Percentiles rank a stretch among this genome's conserved stretches.
Evolutionary conservation across 1,139 yeast genomes (phyloP).

Genomic region (Suhomyces ambrosiae): DNA sequence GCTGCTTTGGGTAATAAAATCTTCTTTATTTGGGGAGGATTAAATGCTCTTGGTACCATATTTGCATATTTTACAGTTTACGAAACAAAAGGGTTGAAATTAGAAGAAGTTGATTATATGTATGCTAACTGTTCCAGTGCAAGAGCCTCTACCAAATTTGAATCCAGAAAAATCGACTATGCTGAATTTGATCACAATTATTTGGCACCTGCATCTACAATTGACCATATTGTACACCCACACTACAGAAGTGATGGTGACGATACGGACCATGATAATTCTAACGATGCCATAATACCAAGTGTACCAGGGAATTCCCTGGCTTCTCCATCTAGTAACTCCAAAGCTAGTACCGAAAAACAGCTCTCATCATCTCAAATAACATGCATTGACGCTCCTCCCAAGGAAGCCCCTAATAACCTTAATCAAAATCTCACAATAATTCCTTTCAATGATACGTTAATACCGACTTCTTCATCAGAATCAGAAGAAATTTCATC

Average conservation of each 20-base stretch:
- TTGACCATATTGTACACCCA: slow-evolving; percentile 9
- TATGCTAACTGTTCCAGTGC: slow-evolving; percentile 48
- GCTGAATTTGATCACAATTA: slow-evolving; percentile 17
- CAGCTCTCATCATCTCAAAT: slow-evolving; percentile 14
- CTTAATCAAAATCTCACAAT: slow-evolving; percentile 1
- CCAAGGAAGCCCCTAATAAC: slow-evolving; percentile 8
- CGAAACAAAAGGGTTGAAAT: slow-evolving; percentile 50
- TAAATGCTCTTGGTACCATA: slow-evolving; percentile 53
- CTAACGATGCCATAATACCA: slow-evolving; percentile 12
- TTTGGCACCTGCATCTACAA: slow-evolving; percentile 7
- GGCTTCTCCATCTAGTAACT: slow-evolving; percentile 11
- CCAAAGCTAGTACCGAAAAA: slow-evolving; percentile 12
- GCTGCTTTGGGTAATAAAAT: slow-evolving; percentile 67
- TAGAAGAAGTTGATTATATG: slow-evolving; percentile 48
- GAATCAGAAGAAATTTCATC: slow-evolving; percentile 14
- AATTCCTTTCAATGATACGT: slow-evolving; percentile 13
- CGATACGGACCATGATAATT: slow-evolving; percentile 11
- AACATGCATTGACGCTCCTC: slow-evolving; percentile 7
- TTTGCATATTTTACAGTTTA: slow-evolving; percentile 45
- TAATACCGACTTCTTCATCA: slow-evolving; percentile 24
- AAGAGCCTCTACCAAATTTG: slow-evolving; percentile 41
- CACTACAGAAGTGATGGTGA: slow-evolving; percentile 15
- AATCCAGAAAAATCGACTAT: slow-evolving; percentile 41
- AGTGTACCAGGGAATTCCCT: slow-evolving; percentile 5
- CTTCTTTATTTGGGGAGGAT: slow-evolving; percentile 75